A percentile compares a stretch with the other conserved stretches of the same genome.
These are phyloP conservation scores for Didymella keratinophila DNA, from an alignment of 2,329 filamentous ascomycete genomes.

Conservation along the genomic window DNA sequence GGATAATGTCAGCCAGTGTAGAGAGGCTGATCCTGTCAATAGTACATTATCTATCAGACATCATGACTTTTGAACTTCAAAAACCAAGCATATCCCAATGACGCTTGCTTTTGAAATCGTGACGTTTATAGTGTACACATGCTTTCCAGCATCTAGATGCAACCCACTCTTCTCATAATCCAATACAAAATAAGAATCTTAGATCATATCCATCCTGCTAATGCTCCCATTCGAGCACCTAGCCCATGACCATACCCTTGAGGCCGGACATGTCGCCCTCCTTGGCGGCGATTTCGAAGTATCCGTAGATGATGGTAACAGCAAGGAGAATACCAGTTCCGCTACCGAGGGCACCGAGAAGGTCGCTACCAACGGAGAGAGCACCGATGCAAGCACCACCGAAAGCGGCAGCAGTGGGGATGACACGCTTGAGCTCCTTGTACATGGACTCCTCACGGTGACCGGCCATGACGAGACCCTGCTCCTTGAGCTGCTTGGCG, in stretches of 20 bases:
- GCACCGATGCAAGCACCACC: constrained; percentile 99
- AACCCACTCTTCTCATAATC: constrained; percentile 14
- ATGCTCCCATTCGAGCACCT: constrained; percentile 25
- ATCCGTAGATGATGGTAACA: constrained; percentile 99
- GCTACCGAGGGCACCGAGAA: constrained; percentile 93
- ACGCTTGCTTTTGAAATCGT: constrained; percentile 21
- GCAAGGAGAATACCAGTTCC: constrained; percentile 98
- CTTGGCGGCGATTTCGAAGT: constrained; percentile 99
- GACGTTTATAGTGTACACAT: constrained; percentile 25
- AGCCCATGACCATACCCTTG: constrained; percentile 70
- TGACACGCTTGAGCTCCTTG: constrained; percentile 99
- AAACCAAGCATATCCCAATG: constrained; percentile 13
- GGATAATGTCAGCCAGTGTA: neutral
- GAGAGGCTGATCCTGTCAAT: constrained; percentile 12
- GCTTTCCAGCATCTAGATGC: constrained; percentile 22
- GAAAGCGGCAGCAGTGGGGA: constrained; percentile 96
- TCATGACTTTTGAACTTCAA: constrained; percentile 18
- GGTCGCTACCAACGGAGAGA: constrained; percentile 92
- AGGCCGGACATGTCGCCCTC: constrained; percentile 91
- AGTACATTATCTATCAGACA: constrained; percentile 24
- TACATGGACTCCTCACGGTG: constrained; percentile 99
- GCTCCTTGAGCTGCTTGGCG: constrained; percentile 99
- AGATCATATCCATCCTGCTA: constrained; percentile 3
- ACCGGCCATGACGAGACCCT: constrained; percentile 98
- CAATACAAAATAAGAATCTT: constrained; percentile 20